Evolutionary conservation across 495 filamentous ascomycete genomes (phyloP).

Genomic region (Gamarada debralockiae): DNA sequence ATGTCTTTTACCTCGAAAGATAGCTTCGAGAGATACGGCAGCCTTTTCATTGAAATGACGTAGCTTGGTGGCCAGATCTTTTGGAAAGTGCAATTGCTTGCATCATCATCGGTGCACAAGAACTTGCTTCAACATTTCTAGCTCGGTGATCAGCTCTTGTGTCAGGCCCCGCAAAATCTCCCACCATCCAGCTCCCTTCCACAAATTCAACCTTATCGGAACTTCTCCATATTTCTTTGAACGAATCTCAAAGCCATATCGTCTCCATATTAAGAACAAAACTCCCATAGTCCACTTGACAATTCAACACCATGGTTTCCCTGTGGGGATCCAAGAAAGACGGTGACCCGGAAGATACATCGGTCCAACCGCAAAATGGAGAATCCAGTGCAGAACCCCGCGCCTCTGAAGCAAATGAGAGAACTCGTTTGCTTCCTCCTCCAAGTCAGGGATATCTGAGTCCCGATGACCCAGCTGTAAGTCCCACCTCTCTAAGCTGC

Average conservation of each 20-base stretch:
- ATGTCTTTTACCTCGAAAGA: too few species aligned
- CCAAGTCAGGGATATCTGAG: slow-evolving; percentile 62
- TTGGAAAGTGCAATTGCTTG: neutral
- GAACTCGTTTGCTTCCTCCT: slow-evolving; percentile 57
- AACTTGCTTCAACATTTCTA: too few species aligned
- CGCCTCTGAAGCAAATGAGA: slow-evolving; percentile 50
- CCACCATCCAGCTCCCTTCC: neutral
- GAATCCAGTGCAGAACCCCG: slow-evolving; percentile 10
- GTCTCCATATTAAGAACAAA: too few species aligned
- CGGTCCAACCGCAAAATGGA: slow-evolving; percentile 2
- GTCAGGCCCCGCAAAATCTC: neutral
- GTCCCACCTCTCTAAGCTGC: slow-evolving; percentile 26
- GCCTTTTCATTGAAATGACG: neutral
- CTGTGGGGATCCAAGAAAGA: slow-evolving; percentile 50
- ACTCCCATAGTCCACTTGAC: too few species aligned
- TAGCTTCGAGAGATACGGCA: too few species aligned
- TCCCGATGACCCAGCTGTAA: slow-evolving; percentile 92
- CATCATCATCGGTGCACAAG: neutral
- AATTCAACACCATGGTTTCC: slow-evolving; percentile 16
- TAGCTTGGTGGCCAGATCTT: too few species aligned
- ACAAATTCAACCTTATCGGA: neutral
- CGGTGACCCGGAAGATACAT: slow-evolving; percentile 26
- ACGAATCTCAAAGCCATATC: neutral
- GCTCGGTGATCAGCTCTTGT: neutral
- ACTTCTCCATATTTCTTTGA: neutral